phyloP scores from a whole-genome alignment of 2,329 filamentous ascomycete species.

The Aspergillus uvarum region DNA sequence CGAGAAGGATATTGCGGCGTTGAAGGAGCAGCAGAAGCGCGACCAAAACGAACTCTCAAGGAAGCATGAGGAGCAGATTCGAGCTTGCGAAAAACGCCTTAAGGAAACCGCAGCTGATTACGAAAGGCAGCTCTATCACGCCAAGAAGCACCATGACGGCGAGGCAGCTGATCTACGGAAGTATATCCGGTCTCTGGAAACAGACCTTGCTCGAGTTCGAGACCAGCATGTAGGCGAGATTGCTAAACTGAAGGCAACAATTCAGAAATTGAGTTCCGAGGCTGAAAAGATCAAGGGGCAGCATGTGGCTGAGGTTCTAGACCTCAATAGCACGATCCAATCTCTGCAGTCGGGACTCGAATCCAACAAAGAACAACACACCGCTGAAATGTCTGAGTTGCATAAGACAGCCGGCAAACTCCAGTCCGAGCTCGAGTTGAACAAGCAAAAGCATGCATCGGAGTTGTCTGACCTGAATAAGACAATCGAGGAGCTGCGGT shows the following conservation, averaged over 20 bases:
- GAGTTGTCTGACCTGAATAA: constrained; percentile 57
- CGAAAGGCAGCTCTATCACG: constrained; percentile 39
- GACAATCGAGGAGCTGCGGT: constrained; percentile 46
- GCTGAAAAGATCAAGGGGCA: constrained; percentile 58
- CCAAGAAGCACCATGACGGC: constrained; percentile 52
- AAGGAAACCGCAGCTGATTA: constrained; percentile 45
- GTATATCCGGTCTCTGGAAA: constrained; percentile 61
- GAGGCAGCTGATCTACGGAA: constrained; percentile 64
- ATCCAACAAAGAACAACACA: constrained; percentile 40
- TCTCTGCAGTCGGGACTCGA: constrained; percentile 51
- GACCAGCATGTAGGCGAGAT: constrained; percentile 55
- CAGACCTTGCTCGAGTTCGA: constrained; percentile 50
- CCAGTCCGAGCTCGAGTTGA: constrained; percentile 49
- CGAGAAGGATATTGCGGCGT: constrained; percentile 61
- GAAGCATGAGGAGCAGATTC: constrained; percentile 47
- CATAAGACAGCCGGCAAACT: constrained; percentile 59
- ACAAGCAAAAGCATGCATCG: constrained; percentile 51
- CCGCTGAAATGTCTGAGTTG: constrained; percentile 61
- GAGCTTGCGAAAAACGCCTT: constrained; percentile 50
- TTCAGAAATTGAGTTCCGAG: constrained; percentile 56
- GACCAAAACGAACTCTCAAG: constrained; percentile 44
- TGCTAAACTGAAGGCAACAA: constrained; percentile 57
- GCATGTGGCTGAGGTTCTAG: constrained; percentile 59
- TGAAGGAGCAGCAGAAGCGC: constrained; percentile 51
- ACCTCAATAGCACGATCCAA: constrained; percentile 60